Percentiles rank a stretch among this genome's conserved stretches.
These are phyloP conservation scores for Pulveroboletus ravenelii DNA, from an alignment of 768 basidiomycete genomes.

Conservation along the genomic window DNA sequence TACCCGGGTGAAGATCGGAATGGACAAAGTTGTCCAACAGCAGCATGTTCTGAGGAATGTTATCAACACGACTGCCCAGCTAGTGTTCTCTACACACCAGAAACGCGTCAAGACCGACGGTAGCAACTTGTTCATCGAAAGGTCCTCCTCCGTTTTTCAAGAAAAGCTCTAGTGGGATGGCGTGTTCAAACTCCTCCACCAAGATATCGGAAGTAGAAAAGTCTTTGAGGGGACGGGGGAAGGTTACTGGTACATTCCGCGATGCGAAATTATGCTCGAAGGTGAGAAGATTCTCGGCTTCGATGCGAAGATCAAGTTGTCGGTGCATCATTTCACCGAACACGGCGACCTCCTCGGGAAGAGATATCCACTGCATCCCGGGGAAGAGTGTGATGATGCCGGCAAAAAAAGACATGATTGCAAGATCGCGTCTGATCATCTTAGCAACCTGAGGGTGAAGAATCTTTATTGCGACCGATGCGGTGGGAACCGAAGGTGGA, in stretches of 20 bases:
- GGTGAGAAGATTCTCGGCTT: constrained; percentile 78
- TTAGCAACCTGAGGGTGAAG: constrained; percentile 84
- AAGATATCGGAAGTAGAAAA: constrained; percentile 82
- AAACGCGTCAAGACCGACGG: constrained; percentile 92
- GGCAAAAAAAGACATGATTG: constrained; percentile 95
- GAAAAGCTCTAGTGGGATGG: constrained; percentile 83
- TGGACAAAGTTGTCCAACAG: constrained; percentile 97
- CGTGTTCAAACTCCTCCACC: constrained; percentile 92
- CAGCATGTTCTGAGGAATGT: constrained; percentile 78
- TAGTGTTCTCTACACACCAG: constrained; percentile 49
- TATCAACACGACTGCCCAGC: constrained; percentile 1
- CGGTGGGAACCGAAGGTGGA: constrained; percentile 69
- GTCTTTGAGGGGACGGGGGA: constrained; percentile 79
- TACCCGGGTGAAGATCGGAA: constrained; percentile 86
- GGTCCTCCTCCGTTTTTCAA: constrained; percentile 88
- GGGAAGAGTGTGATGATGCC: constrained; percentile 71
- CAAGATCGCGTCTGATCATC: constrained; percentile 82
- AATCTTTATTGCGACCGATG: constrained; percentile 92
- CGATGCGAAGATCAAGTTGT: constrained; percentile 87
- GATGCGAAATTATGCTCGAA: constrained; percentile 86
- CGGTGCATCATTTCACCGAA: constrained; percentile 97
- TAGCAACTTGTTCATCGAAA: constrained; percentile 85
- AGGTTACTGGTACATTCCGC: constrained; percentile 77
- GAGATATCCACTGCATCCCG: constrained; percentile 93
- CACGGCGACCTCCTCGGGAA: constrained; percentile 91